These are phyloP conservation scores for Salvia miltiorrhiza DNA, from an alignment of 257 asterid species.

Conservation along the genomic window DNA sequence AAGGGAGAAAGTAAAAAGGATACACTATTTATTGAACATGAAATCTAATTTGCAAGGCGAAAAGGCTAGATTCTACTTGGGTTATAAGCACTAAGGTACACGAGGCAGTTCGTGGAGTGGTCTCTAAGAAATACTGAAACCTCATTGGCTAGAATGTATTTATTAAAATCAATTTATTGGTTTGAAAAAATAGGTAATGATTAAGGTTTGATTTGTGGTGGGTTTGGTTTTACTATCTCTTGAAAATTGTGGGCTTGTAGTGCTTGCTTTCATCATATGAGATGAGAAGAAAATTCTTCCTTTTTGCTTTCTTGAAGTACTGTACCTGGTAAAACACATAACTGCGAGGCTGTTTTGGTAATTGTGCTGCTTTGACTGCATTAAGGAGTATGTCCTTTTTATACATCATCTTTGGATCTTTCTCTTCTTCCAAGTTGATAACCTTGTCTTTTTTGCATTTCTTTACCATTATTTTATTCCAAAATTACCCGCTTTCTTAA, in stretches of 20 bases:
- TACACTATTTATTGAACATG: too few relatives aligned
- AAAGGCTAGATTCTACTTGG: too few relatives aligned
- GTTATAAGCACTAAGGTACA: too few relatives aligned
- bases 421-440: constrained; percentile 46
- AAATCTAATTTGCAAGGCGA: too few relatives aligned
- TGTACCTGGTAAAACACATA: constrained; percentile 8
- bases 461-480: constrained; percentile 22
- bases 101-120: too few relatives aligned
- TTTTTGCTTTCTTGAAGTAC: constrained; percentile 18
- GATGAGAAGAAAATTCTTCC: background rate
- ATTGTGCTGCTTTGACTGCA: constrained; percentile 42
- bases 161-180: too few relatives aligned
- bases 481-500: background rate
- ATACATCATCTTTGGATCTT: constrained; percentile 19
- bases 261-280: constrained; percentile 35
- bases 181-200: too few relatives aligned
- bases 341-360: constrained; percentile 43
- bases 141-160: too few relatives aligned
- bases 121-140: too few relatives aligned
- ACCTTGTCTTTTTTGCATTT: constrained; percentile 16
- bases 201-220: too few relatives aligned
- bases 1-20: too few relatives aligned
- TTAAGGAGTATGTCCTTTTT: constrained; percentile 17
- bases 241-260: constrained; percentile 24
- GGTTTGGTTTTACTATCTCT: background rate